Conservation (phyloP, 495 filamentous ascomycete genomes). For the Friedmanniomyces simplex region DNA sequence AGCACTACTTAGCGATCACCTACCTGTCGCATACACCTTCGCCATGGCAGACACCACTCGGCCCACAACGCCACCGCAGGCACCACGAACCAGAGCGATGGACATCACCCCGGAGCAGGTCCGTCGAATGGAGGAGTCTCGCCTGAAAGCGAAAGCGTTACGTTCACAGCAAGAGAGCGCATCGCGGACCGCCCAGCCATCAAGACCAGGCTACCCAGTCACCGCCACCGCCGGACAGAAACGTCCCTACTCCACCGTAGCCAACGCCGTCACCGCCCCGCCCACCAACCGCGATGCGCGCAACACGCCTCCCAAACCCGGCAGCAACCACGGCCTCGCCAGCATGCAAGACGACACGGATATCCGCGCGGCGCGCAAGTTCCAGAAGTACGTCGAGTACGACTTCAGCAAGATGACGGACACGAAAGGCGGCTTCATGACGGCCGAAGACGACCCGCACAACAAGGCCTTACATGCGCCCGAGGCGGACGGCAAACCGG, state of each 20-base stretch:
- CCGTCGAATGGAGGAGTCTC: slow-evolving; percentile 60
- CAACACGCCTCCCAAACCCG: slow-evolving; percentile 22
- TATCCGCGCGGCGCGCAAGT: slow-evolving; percentile 67
- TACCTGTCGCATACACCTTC: not conserved
- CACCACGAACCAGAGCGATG: slow-evolving; percentile 32
- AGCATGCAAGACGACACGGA: slow-evolving; percentile 38
- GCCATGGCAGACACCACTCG: slow-evolving; percentile 30
- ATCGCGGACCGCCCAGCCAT: slow-evolving; percentile 34
- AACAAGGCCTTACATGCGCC: slow-evolving; percentile 62
- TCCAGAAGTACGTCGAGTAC: slow-evolving; percentile 88
- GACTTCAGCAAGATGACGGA: slow-evolving; percentile 97
- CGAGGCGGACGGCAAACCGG: slow-evolving; percentile 58
- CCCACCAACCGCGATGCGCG: slow-evolving; percentile 59
- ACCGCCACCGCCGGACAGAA: slow-evolving; percentile 42
- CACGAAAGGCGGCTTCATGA: slow-evolving; percentile 90
- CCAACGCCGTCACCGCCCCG: slow-evolving; percentile 49
- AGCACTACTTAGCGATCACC: no score
- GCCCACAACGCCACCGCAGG: slow-evolving; percentile 52
- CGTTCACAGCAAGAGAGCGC: slow-evolving; percentile 48
- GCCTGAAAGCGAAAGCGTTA: slow-evolving; percentile 83
- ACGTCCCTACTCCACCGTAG: slow-evolving; percentile 53
- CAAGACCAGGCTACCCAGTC: slow-evolving; percentile 23
- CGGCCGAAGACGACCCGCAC: slow-evolving; percentile 75
- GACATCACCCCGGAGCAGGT: slow-evolving; percentile 67
- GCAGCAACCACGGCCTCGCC: slow-evolving; percentile 13